These are phyloP conservation scores for Aspergillus aculeatus DNA, from an alignment of 2,329 filamentous ascomycete species.

Conservation along the genomic window DNA sequence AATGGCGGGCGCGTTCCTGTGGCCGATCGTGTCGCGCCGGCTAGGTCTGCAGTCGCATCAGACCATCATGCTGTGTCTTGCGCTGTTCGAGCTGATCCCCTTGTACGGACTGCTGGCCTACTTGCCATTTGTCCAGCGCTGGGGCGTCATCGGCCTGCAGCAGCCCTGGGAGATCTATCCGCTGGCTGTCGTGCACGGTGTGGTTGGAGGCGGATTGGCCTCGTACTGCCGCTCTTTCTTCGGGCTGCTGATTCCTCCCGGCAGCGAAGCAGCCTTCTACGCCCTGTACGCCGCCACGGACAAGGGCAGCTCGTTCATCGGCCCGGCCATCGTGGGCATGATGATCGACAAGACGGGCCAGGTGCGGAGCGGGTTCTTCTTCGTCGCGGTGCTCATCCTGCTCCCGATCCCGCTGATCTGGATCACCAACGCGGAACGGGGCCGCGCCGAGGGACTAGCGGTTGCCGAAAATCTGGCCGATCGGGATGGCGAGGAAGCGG, in stretches of 20 bases:
- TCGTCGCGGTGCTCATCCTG: conserved; percentile 75
- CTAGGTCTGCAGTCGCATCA: conserved; percentile 71
- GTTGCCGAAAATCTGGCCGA: conserved; percentile 29
- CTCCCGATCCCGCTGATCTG: conserved; percentile 78
- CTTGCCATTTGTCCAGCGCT: conserved; percentile 68
- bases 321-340: conserved; percentile 81
- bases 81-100: conserved; percentile 84
- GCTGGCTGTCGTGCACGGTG: conserved; percentile 78
- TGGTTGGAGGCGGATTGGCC: conserved; percentile 80
- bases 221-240: conserved; percentile 86
- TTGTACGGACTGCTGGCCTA: conserved; percentile 84
- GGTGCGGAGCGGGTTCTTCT: conserved; percentile 82
- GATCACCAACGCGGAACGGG: conserved; percentile 56
- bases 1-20: conserved; percentile 79
- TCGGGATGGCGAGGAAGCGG: conserved; percentile 27
- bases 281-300: conserved; percentile 93
- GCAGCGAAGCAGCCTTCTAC: conserved; percentile 89
- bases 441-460: conserved; percentile 32
- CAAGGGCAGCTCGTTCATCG: conserved; percentile 87
- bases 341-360: conserved; percentile 78
- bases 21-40: conserved; percentile 70
- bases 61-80: conserved; percentile 84
- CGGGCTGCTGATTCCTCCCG: conserved; percentile 83
- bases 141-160: conserved; percentile 77
- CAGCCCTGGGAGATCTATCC: conserved; percentile 93